Base-by-base conservation (phyloP, 345 rosid genomes). In the Bruguiera sexangula region DNA sequence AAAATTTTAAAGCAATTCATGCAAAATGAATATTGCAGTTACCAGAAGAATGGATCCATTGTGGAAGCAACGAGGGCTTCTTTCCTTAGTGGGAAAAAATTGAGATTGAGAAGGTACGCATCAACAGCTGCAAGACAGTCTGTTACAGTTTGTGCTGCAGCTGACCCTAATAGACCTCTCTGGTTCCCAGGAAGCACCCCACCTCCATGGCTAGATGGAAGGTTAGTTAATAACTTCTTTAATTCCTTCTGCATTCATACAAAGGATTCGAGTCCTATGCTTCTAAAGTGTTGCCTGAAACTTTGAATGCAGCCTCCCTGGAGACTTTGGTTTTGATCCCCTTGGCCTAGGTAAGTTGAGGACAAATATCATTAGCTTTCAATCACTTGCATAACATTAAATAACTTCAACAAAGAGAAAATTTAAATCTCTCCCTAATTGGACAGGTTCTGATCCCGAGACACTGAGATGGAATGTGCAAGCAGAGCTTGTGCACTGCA, bases 131-230 rank as follows among this genome's bases (percentile, higher is more conserved):
- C 69, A 61, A 69, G 80, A 22, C 63, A 85, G n/a, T 73, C 81
- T 6, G 71, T 84, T 15, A 75, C 85, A 31, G 81, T 85, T 30
- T 81, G 86, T 57, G 93, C 81, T 0, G 98, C 50, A 43, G 50
- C 95, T 0, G 96, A 91, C 26, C 96, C 97, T 3, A 75, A 92
- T 7, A 88, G 99, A 71, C 99, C 99, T 48, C 71, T 95, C 66
- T 95, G 99, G 99, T 95, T 95, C 85, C 99, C 98, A 0, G 99
- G 99, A 50, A 95, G 97, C 85, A 79, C 89, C 48, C 99, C 97
- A 78, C 99, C 97, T 51, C 85, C 85, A 58, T 95, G 94, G 97
- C 94, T 95, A 5, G 97, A 95, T 62, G 96, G 97, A 77, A 88
- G 91, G 89, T 84, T 53, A 55, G 18, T 9, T 39, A n/a, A 29